These are phyloP conservation scores for Paraphoma chrysanthemicola DNA, from an alignment of 2,329 filamentous ascomycete genomes.

Conservation along the genomic window DNA sequence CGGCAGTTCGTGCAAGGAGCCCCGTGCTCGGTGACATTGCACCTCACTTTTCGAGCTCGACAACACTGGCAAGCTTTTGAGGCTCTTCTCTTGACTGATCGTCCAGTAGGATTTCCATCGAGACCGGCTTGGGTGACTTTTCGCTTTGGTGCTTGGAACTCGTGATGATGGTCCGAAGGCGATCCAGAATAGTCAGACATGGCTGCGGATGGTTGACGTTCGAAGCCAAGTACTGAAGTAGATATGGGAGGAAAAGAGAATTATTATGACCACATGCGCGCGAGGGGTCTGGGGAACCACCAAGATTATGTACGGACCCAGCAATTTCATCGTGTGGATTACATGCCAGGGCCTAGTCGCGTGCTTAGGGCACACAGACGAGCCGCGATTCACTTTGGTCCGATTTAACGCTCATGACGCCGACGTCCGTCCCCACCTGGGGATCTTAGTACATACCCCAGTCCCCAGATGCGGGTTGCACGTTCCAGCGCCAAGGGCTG, in stretches of 20 bases:
- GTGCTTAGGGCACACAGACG: constrained; percentile 36
- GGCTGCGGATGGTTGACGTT: constrained; percentile 23
- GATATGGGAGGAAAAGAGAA: constrained; percentile 16
- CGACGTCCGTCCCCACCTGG: constrained; percentile 38
- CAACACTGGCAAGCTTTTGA: constrained; percentile 91
- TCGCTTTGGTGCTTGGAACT: constrained; percentile 58
- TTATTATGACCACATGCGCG: constrained; percentile 22
- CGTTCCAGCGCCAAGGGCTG: constrained; percentile 3
- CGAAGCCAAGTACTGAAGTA: constrained; percentile 18
- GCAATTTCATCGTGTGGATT: constrained; percentile 41
- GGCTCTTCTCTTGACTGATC: constrained; percentile 80
- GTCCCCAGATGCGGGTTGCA: constrained; percentile 44
- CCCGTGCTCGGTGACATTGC: constrained; percentile 87
- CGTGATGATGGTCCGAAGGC: constrained; percentile 41
- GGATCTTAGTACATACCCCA: constrained; percentile 45
- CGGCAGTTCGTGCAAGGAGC: constrained; percentile 88
- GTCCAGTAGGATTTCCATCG: constrained; percentile 54
- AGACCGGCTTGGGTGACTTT: constrained; percentile 65
- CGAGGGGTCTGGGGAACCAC: constrained; percentile 33
- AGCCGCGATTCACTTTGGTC: constrained; percentile 39
- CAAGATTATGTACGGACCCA: constrained; percentile 41
- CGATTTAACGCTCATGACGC: constrained; percentile 45
- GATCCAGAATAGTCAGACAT: constrained; percentile 50
- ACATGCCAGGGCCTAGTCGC: constrained; percentile 29
- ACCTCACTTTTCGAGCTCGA: constrained; percentile 87